Conservation (phyloP, 345 rosid genomes). For the Acer campestre region DNA sequence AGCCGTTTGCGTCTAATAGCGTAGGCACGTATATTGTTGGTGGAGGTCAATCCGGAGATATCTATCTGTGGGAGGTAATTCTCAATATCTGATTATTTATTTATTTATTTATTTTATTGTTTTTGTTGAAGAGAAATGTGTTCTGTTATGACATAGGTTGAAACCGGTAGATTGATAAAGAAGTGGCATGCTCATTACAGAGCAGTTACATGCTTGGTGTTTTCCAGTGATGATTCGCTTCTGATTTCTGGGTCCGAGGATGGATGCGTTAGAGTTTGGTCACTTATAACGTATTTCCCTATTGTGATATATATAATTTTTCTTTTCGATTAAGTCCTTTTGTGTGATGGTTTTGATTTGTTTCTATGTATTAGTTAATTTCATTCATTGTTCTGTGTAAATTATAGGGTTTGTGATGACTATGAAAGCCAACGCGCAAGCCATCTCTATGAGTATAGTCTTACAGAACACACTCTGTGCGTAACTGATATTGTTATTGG, state of each 20-base stretch:
- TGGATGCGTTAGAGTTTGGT: slow-evolving; percentile 82
- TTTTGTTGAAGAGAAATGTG: background rate
- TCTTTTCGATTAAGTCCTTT: background rate
- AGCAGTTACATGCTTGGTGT: slow-evolving; percentile 68
- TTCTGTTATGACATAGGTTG: slow-evolving; percentile 48
- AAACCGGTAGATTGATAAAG: slow-evolving; percentile 71
- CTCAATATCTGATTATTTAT: background rate
- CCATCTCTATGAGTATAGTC: slow-evolving; percentile 58
- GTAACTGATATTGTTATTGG: slow-evolving; percentile 71
- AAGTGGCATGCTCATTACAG: slow-evolving; percentile 86
- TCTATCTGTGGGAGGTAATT: slow-evolving; percentile 81
- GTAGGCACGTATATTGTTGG: slow-evolving; percentile 82
- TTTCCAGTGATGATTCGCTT: slow-evolving; percentile 74
- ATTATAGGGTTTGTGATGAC: slow-evolving; percentile 71
- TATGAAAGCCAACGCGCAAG: slow-evolving; percentile 47
- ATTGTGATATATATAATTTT: background rate
- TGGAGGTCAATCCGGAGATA: slow-evolving; percentile 74
- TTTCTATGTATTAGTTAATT: background rate
- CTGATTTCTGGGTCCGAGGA: slow-evolving; percentile 85
- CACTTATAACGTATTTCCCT: slow-evolving; percentile 57
- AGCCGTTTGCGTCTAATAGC: slow-evolving; percentile 60
- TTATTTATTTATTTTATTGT: background rate
- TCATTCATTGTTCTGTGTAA: background rate
- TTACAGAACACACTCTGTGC: slow-evolving; percentile 55
- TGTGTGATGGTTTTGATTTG: background rate